Evolutionary conservation across 2,329 filamentous ascomycete species (phyloP), one percentile per base, ranked within the genome.

Genomic region (Ascochyta fabae): DNA sequence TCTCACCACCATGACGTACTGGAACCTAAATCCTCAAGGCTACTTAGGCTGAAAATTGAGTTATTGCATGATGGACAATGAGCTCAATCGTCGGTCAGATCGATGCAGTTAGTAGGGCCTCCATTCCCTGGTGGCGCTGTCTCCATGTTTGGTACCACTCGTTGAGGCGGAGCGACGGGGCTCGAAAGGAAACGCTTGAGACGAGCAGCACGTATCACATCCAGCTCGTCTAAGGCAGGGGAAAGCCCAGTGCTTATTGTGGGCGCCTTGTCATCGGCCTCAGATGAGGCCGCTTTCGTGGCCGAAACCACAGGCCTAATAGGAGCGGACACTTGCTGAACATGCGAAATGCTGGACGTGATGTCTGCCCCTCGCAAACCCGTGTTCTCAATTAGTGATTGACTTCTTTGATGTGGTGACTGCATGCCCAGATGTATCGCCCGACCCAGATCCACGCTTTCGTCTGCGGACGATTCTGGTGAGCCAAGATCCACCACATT

Each of bases 121-220:
- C n/a, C 9, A 8, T 1, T 9, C 7, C 8, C 7, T 36, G 42
- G 16, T n/a, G 13, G 22, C 15, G 22, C 23, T 26, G 22, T 24
- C n/a, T 16, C n/a, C 3, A 12, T n/a, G n/a, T 24, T 16, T 16
- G 36, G 22, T 12, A 23, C 31, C 6, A 24, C 5, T 7, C n/a
- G 10, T 16, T 23, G 19, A 8, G 13, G 22, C 16, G n/a, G 13
- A n/a, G 33, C 5, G 19, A 22, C 5, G 34, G 51, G 22, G 34
- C 33, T 45, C 10, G 39, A 44, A 2, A 41, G 42, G 2, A 59
- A 59, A 8, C 34, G 44, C 19, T 39, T 56, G 10, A 59, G 53
- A 36, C 48, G 44, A 33, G 53, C 53, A 39, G 33, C 31, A 29
- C 47, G 41, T 7, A 56, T 35, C 16, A 10, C 1, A 36, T 35